Evolutionary conservation across 148 eudicot species (phyloP), one percentile per base, ranked within the genome.

Genomic region (Camellia granthamiana): DNA sequence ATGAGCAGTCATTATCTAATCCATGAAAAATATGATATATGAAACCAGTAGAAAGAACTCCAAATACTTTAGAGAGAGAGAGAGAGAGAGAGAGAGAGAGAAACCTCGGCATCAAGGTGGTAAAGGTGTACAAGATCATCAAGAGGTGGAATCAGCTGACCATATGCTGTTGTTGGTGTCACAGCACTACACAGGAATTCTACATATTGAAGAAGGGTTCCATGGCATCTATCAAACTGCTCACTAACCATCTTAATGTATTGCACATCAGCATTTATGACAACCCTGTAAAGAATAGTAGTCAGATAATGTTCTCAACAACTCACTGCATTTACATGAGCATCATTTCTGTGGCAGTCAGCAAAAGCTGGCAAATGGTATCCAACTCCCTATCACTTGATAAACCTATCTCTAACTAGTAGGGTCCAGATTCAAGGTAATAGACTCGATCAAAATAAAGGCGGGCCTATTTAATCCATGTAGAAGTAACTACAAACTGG

Each of bases 81-180:
- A 51, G 14, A 77, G 60, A 77, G 72, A 65, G 72, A 65, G 72
- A 67, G 65, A 55, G 59, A 75, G 82, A 75, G n/a, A 73, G 47
- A 62, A 81, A 97, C 99, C 99, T 97, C 98, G 23, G 99, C 98
- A 77, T 97, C 98, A 82, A 97, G 98, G 85, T 97, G 97, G 86
- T 92, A 94, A 64, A 60, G 80, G 80, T 88, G 97, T 73, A 91
- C 88, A 79, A 97, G 98, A 77, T 97, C 95, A 84, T 89, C 64
- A 78, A 94, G 98, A 81, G 88, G 42, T 54, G 99, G 99, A 85
- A 94, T 83, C 76, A 97, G 83, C 78, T 91, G 88, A 65, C 95
- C 97, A 89, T 94, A 97, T 19, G 90, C 83, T 85, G 89, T 73
- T 70, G 89, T 85, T 23, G 98, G 92, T 13, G 85, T 89, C 72